Conservation (phyloP, 768 basidiomycete genomes). For the Botryobasidium botryosum region DNA sequence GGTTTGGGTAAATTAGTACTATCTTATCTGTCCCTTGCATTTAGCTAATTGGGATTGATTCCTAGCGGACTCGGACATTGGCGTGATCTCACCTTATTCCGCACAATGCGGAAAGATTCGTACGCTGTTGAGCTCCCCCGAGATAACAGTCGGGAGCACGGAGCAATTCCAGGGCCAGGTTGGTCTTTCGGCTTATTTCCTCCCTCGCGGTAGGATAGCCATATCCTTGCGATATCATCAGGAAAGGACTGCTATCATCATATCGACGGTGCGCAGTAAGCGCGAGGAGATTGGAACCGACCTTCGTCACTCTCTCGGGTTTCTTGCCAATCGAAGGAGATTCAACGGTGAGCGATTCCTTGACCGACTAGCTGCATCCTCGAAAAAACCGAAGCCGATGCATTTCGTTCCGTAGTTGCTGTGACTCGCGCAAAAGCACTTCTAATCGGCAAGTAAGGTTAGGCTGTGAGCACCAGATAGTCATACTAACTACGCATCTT, state of each 20-base stretch:
- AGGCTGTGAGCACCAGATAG: too few relatives aligned
- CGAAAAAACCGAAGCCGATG: too few relatives aligned
- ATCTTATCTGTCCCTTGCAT: neutral
- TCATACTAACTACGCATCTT: too few relatives aligned
- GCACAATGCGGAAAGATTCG: conserved; percentile 24
- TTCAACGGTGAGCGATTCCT: conserved; percentile 27
- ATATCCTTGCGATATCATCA: conserved; percentile 12
- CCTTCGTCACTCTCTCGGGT: conserved; percentile 36
- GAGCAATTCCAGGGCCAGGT: conserved; percentile 30
- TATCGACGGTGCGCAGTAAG: conserved; percentile 42
- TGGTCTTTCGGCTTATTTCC: neutral
- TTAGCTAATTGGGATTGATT: neutral
- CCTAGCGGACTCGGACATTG: conserved; percentile 20
- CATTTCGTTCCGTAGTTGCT: too few relatives aligned
- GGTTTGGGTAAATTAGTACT: conserved; percentile 17
- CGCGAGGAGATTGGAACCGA: conserved; percentile 32
- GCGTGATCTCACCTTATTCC: conserved; percentile 25
- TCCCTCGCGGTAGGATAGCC: neutral
- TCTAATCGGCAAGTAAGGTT: too few relatives aligned
- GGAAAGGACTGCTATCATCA: conserved; percentile 41
- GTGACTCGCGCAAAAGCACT: conserved; percentile 45
- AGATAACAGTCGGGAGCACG: conserved; percentile 23
- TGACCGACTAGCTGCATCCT: too few relatives aligned
- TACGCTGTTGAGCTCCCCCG: conserved; percentile 6
- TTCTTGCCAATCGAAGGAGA: conserved; percentile 36